Conservation (phyloP, 2,329 filamentous ascomycete genomes). For the Cadophora malorum region DNA sequence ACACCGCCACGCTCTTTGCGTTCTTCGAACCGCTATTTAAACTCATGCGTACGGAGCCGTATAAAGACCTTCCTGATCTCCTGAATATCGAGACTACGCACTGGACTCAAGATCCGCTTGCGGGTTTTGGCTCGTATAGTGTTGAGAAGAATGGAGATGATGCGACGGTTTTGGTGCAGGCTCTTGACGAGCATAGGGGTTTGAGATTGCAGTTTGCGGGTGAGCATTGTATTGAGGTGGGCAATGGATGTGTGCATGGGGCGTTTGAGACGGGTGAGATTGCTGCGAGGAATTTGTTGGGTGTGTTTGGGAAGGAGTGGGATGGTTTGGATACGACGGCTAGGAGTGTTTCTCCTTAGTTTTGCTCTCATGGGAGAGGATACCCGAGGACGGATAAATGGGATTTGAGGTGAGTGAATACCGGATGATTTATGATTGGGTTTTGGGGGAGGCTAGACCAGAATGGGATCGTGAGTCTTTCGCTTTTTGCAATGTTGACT, state of each 20-base stretch:
- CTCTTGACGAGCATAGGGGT: slow-evolving; percentile 47
- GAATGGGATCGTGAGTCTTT: slow-evolving; percentile 18
- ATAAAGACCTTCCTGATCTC: slow-evolving; percentile 50
- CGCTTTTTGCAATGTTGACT: neutral
- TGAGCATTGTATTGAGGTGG: slow-evolving; percentile 49
- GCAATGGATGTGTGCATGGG: slow-evolving; percentile 53
- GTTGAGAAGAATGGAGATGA: slow-evolving; percentile 53
- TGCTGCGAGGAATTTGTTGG: slow-evolving; percentile 49
- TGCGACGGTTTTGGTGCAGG: slow-evolving; percentile 46
- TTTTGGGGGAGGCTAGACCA: neutral
- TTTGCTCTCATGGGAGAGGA: neutral
- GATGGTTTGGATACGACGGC: slow-evolving; percentile 44
- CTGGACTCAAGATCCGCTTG: slow-evolving; percentile 52
- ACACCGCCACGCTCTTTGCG: slow-evolving; percentile 47
- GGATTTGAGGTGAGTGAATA: slow-evolving; percentile 14
- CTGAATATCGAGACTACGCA: slow-evolving; percentile 51
- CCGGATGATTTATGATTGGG: neutral
- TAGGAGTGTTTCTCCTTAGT: slow-evolving; percentile 32
- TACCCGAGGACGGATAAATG: neutral
- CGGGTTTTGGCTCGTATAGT: slow-evolving; percentile 52
- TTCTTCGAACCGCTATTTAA: slow-evolving; percentile 54
- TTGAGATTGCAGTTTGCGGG: slow-evolving; percentile 51
- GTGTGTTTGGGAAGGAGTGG: slow-evolving; percentile 46
- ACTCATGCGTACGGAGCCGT: slow-evolving; percentile 51
- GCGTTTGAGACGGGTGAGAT: slow-evolving; percentile 53